These are phyloP conservation scores for Alternaria sp. DNA, from an alignment of 2,329 filamentous ascomycete species.

Conservation along the genomic window DNA sequence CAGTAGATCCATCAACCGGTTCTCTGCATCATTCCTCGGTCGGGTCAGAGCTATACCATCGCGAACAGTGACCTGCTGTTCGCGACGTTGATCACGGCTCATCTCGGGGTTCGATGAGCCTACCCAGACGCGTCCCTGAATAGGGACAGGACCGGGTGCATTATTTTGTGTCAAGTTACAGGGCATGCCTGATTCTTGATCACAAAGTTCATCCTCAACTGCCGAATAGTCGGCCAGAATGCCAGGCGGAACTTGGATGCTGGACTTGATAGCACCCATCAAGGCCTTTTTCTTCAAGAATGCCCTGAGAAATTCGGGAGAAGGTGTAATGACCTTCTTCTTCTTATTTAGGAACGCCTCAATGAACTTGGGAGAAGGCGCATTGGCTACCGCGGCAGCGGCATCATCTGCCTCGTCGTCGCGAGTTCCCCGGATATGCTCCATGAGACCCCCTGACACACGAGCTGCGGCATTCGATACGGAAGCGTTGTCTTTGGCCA, in stretches of 20 bases:
- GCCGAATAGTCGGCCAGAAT: background rate
- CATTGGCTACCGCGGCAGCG: background rate
- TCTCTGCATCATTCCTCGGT: background rate
- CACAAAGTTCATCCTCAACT: background rate
- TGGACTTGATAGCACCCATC: background rate
- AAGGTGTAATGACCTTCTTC: background rate
- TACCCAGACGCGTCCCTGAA: background rate
- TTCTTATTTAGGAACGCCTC: background rate
- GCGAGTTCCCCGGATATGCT: background rate
- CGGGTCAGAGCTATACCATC: background rate
- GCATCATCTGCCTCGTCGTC: accelerated
- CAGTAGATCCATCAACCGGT: background rate
- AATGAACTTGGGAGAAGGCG: background rate
- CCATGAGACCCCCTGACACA: accelerated
- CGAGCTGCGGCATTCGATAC: background rate
- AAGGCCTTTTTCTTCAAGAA: background rate
- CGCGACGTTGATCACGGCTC: background rate
- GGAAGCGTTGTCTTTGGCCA: background rate
- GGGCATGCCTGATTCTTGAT: background rate
- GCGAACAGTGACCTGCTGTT: background rate
- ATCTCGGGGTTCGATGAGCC: background rate
- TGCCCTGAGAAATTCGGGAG: background rate
- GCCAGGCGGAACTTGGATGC: background rate
- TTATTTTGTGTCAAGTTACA: background rate
- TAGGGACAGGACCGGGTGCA: background rate